Base-by-base conservation (phyloP, 345 rosid genomes). In the Capsella bursapastoris region DNA sequence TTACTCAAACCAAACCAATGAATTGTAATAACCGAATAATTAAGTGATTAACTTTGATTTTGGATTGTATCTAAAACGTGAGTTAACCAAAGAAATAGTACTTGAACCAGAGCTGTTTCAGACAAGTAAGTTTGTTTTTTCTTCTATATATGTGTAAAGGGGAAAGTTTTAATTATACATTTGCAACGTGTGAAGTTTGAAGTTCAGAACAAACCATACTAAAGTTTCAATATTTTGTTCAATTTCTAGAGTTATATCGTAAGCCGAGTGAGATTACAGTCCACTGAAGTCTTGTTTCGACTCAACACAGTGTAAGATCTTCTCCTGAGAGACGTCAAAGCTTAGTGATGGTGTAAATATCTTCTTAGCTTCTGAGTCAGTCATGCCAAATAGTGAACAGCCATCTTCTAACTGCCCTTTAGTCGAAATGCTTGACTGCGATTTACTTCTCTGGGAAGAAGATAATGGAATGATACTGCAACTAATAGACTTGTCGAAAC, bases 351-450 rank as follows among this genome's bases (percentile, higher is more conserved):
- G 0, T 32, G 48, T n/a, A 64, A 64, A 64, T 44, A 34, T 41
- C 69, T 53, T 53, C 53, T 41, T 8, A 64, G 29, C 57, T 34
- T 18, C 29, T 43, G 70, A 49, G 12, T 49, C 53, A 16, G 5
- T 48, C 25, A 48, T 2, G 53, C 28, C 53, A 49, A 49, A 18
- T 2, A 18, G 28, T 49, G 27, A 7, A 49, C 3, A 8, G 8
- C 12, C 28, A 49, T 49, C 28, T 49, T 8, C 53, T 16, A 48
- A 1, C 8, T 15, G 4, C 27, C 0, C 11, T 7, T 15, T 16
- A 3, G 16, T 48, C 22, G 25, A 16, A 3, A 7, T 16, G 52
- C 3, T 43, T 6, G 47, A 13, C n/a, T 43, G 47, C 6, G 47
- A 43, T 43, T 41, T 41, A 41, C 14, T 12, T 41, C n/a, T 11